phyloP scores from a whole-genome alignment of 139 green algal species.

The Asterochloris sp. region DNA sequence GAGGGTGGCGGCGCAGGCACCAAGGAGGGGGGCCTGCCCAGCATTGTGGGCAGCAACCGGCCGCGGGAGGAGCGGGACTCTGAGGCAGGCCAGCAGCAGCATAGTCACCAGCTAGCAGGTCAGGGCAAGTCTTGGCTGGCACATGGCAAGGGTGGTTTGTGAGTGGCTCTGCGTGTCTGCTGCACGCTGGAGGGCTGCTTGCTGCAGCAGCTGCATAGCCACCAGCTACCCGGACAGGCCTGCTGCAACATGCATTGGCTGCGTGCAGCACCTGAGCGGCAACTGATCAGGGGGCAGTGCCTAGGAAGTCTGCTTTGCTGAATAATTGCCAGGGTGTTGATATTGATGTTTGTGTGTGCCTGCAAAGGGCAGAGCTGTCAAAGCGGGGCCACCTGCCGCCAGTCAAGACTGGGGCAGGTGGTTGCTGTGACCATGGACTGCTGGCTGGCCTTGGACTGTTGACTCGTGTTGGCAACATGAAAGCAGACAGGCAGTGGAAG shows the following conservation, averaged over 20 bases:
- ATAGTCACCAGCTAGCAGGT: conserved; percentile 13
- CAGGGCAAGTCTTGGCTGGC: background rate
- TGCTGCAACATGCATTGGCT: background rate
- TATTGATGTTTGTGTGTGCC: no score
- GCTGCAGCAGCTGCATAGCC: background rate
- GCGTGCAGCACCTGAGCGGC: background rate
- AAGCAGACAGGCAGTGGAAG: no score
- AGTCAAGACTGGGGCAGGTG: no score
- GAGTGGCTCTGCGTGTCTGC: background rate
- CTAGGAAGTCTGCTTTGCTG: no score
- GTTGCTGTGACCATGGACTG: no score
- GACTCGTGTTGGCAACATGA: no score
- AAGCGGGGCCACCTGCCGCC: no score
- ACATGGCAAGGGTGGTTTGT: background rate
- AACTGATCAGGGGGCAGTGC: background rate
- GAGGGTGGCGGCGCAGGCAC: conserved; percentile 8
- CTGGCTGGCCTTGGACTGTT: no score
- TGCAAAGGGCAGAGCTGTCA: no score
- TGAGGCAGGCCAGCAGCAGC: conserved; percentile 4
- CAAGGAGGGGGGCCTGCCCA: conserved; percentile 1
- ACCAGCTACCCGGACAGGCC: background rate
- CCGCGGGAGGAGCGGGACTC: conserved; percentile 1
- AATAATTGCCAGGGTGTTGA: no score
- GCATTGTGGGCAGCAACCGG: conserved; percentile 19
- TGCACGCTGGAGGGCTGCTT: background rate